A percentile compares a stretch with the other conserved stretches of the same genome.
These are phyloP conservation scores for Medicago arabica DNA, from an alignment of 306 rosid genomes.

Conservation along the genomic window DNA sequence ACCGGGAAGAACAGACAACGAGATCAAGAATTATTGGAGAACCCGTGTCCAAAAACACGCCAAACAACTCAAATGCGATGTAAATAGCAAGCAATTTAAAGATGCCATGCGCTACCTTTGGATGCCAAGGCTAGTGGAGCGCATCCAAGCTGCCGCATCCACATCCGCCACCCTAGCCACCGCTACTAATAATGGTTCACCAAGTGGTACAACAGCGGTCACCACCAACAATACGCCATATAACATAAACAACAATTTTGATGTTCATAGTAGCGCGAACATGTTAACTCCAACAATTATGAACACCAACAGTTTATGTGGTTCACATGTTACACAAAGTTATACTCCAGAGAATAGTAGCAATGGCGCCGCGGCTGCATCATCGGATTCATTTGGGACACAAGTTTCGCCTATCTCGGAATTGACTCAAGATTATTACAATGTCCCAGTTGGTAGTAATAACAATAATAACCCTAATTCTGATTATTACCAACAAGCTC, in stretches of 20 bases:
- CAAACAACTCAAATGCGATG: slow-evolving; percentile 96
- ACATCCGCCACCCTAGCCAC: slow-evolving; percentile 17
- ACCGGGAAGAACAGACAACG: slow-evolving; percentile 93
- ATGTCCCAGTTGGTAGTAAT: slow-evolving; percentile 38
- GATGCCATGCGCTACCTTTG: slow-evolving; percentile 96
- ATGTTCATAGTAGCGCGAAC: slow-evolving; percentile 39
- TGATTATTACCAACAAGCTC: slow-evolving; percentile 53
- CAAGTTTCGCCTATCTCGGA: slow-evolving; percentile 77
- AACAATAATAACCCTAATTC: slow-evolving; percentile 45
- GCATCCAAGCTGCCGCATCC: slow-evolving; percentile 78
- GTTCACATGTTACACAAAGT: slow-evolving; percentile 46
- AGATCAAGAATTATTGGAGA: slow-evolving; percentile 94
- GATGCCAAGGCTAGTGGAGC: slow-evolving; percentile 96
- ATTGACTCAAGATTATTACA: slow-evolving; percentile 58
- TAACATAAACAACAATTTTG: slow-evolving; percentile 40
- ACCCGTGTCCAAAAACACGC: slow-evolving; percentile 98
- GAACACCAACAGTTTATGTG: slow-evolving; percentile 44
- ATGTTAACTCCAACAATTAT: slow-evolving; percentile 42
- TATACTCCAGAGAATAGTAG: slow-evolving; percentile 84
- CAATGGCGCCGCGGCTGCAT: slow-evolving; percentile 60
- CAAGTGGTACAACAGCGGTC: slow-evolving; percentile 18
- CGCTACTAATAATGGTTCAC: slow-evolving; percentile 22
- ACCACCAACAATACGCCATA: neutral
- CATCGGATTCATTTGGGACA: slow-evolving; percentile 77
- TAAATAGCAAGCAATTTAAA: slow-evolving; percentile 95